phyloP scores from a whole-genome alignment of 169 alveolate genomes.

The Nephromyces sp. region DNA sequence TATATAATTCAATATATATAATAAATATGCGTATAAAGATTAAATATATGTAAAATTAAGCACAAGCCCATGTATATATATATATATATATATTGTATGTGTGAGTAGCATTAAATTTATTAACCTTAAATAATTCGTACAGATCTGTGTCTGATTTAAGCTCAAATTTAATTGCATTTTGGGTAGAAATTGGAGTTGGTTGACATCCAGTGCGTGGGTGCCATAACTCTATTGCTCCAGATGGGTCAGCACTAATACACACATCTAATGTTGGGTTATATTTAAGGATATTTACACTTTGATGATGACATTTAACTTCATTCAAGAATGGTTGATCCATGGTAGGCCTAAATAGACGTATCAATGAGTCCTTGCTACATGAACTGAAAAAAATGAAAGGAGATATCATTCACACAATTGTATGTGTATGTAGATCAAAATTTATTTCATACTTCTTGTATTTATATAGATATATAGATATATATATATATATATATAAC shows the following conservation, averaged over 20 bases:
- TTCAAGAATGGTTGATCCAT: neutral
- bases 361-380: conserved; percentile 6
- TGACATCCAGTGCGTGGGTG: conserved; percentile 55
- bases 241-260: conserved; percentile 53
- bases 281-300: conserved; percentile 38
- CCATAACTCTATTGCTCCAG: conserved; percentile 66
- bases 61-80: neutral
- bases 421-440: neutral
- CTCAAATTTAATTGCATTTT: neutral
- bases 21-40: neutral
- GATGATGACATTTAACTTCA: conserved; percentile 1
- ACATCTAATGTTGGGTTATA: conserved; percentile 42
- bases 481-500: conserved; percentile 11
- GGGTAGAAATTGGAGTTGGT: conserved; percentile 33
- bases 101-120: neutral
- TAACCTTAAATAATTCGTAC: conserved; percentile 28
- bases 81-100: neutral
- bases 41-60: neutral
- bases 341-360: conserved; percentile 17
- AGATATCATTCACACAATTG: neutral
- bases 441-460: conserved; percentile 15
- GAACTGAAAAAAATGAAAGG: conserved; percentile 15
- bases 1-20: neutral
- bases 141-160: conserved; percentile 34
- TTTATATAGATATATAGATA: conserved; percentile 11